These are phyloP conservation scores for Colletotrichum incanum DNA, from an alignment of 2,329 filamentous ascomycete genomes.

Conservation along the genomic window DNA sequence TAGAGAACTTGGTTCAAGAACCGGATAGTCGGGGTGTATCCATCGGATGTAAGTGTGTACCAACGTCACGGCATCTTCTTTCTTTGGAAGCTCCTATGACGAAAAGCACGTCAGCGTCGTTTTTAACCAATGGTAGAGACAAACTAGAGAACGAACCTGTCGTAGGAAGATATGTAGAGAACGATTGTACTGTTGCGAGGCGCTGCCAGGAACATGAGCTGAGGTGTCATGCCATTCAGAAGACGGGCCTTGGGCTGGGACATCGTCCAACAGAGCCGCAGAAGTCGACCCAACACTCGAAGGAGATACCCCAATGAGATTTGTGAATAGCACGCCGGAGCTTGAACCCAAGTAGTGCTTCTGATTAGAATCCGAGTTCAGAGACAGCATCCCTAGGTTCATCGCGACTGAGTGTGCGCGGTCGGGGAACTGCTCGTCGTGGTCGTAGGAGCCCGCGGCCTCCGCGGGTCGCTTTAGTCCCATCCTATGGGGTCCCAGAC, in stretches of 20 bases:
- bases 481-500: conserved; percentile 10
- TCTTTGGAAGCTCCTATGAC: conserved; percentile 44
- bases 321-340: conserved; percentile 54
- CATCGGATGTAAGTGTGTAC: conserved; percentile 46
- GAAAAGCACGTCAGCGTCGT: not conserved
- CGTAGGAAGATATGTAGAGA: conserved; percentile 21
- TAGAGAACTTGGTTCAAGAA: conserved; percentile 45
- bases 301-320: conserved; percentile 46
- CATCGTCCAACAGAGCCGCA: conserved; percentile 29
- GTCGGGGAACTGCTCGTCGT: conserved; percentile 64
- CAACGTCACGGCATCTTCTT: conserved; percentile 44
- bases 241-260: conserved; percentile 32
- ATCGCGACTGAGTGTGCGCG: conserved; percentile 60
- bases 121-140: not conserved
- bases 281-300: conserved; percentile 27
- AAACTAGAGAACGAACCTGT: conserved; percentile 13
- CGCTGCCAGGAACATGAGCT: not conserved
- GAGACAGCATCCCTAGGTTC: conserved; percentile 55
- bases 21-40: conserved; percentile 46
- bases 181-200: conserved; percentile 42
- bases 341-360: conserved; percentile 57
- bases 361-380: conserved; percentile 56
- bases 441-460: conserved; percentile 56
- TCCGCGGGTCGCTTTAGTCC: conserved; percentile 29
- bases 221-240: conserved; percentile 33